Evolutionary conservation across 306 rosid species (phyloP), one percentile per base, ranked within the genome.

Genomic region (Prunus kanzakura): DNA sequence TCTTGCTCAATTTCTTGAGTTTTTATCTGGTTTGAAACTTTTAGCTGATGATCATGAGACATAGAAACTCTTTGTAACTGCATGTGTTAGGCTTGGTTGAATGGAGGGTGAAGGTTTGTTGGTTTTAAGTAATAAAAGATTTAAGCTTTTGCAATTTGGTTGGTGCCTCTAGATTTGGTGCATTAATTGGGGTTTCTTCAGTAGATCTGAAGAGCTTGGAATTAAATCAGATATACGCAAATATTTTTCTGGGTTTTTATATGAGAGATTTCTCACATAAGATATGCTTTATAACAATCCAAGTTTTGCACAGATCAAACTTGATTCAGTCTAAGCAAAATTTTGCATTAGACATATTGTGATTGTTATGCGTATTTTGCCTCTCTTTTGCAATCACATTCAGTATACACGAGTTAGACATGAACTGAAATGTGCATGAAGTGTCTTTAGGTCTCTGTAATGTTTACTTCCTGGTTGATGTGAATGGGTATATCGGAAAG

Each of bases 161-260:
- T 23, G 43, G 77, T 46, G n/a, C 45, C 45, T 62, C 23, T 49
- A 11, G 61, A n/a, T 69, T 58, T 50, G 69, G 69, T 72, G 54
- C n/a, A 18, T 52, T 69, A n/a, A 18, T 74, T 69, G 76, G 15
- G 62, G 67, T 43, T 23, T 15, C 11, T 76, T 56, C 6, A 8
- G 35, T 78, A 79, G 84, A 83, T 83, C 87, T 76, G 74, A 70
- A 18, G 27, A 25, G 32, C 50, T 79, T 50, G 2, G 6, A 13
- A 19, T 57, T 27, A 6, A 19, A 19, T 30, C 11, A 30, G 13
- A 56, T 20, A 2, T 25, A 15, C 32, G 14, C 65, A 60, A 38
- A 38, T 27, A 25, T 1, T 25, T 60, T 23, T 23, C 65, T 25
- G 35, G 35, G 35, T 10, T 60, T 60, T 14, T 13, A 3, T 75